A percentile compares a stretch with the other conserved stretches of the same genome.
Evolutionary conservation across 2,329 filamentous ascomycete species (phyloP).

Genomic region (Penicillium sp.): DNA sequence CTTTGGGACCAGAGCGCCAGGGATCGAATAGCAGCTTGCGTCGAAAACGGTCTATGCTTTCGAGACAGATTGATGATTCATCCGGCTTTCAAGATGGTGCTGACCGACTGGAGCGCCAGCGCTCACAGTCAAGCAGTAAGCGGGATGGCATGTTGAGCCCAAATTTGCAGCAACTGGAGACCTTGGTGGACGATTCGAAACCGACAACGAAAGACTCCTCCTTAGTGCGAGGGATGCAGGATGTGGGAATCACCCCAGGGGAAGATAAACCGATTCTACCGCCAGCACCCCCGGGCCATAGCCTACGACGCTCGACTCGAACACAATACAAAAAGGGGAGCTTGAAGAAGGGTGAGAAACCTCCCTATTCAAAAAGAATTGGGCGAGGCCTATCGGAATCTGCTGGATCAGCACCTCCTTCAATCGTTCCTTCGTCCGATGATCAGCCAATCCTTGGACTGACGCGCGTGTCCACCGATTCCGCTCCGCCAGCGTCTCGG

Average conservation of each 20-base stretch:
- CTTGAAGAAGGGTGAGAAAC: constrained; percentile 72
- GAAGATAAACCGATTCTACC: constrained; percentile 88
- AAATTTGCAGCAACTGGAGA: constrained; percentile 69
- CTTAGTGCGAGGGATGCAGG: constrained; percentile 44
- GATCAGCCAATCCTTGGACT: constrained; percentile 34
- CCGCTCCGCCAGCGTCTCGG: constrained; percentile 26
- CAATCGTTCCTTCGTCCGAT: constrained; percentile 35
- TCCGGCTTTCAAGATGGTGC: constrained; percentile 78
- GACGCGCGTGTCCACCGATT: constrained; percentile 39
- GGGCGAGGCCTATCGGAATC: constrained; percentile 60
- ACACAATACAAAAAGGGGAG: constrained; percentile 91
- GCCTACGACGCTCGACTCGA: constrained; percentile 81
- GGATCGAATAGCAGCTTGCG: constrained; percentile 61
- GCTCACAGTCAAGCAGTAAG: constrained; percentile 56
- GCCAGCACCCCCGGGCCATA: constrained; percentile 68
- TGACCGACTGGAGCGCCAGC: constrained; percentile 72
- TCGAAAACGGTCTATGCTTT: constrained; percentile 94
- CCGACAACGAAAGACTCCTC: constrained; percentile 64
- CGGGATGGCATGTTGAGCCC: constrained; percentile 55
- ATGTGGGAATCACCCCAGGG: constrained; percentile 43
- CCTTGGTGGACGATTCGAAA: constrained; percentile 76
- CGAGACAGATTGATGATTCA: constrained; percentile 79
- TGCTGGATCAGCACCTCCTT: constrained; percentile 50
- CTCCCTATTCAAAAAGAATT: constrained; percentile 71
- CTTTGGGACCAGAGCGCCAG: constrained; percentile 55